Evolutionary conservation across 768 basidiomycete species (phyloP).

Genomic region (Xerocomus spinulosus): DNA sequence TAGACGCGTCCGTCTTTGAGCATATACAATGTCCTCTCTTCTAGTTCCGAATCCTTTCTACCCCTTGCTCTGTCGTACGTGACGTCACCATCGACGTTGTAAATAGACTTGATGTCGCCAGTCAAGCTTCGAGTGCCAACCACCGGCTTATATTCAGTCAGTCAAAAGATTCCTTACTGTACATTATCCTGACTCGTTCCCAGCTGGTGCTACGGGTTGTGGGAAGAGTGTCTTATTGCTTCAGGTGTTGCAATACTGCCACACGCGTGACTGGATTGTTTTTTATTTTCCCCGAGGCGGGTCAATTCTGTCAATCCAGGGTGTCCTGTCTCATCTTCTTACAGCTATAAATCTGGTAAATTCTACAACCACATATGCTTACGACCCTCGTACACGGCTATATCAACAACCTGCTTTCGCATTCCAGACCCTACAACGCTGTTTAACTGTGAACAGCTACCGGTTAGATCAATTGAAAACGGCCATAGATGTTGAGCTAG

Average conservation of each 20-base stretch:
- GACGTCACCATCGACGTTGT: slow-evolving; percentile 56
- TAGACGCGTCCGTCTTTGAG: neutral
- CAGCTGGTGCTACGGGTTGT: slow-evolving; percentile 69
- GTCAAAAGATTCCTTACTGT: slow-evolving; percentile 22
- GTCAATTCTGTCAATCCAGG: slow-evolving; percentile 11
- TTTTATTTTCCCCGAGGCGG: slow-evolving; percentile 79
- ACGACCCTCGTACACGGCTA: slow-evolving; percentile 70
- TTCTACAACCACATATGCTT: slow-evolving; percentile 66
- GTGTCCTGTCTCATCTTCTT: neutral
- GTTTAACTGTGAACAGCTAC: slow-evolving; percentile 53
- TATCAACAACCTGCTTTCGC: slow-evolving; percentile 71
- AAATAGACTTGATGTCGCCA: slow-evolving; percentile 49
- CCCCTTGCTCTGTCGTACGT: slow-evolving; percentile 70
- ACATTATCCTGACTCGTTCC: neutral
- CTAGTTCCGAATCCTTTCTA: slow-evolving; percentile 66
- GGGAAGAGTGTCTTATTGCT: slow-evolving; percentile 80
- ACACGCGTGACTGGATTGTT: slow-evolving; percentile 69
- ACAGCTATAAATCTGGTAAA: slow-evolving; percentile 61
- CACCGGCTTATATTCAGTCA: slow-evolving; percentile 62
- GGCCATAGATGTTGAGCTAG: slow-evolving; percentile 40
- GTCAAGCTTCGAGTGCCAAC: slow-evolving; percentile 43
- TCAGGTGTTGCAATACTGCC: slow-evolving; percentile 69
- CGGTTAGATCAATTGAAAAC: slow-evolving; percentile 42
- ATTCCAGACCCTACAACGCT: slow-evolving; percentile 57
- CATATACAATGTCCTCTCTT: neutral